Conservation (phyloP, 768 basidiomycete species). For the Cyclocybe cylindracea region DNA sequence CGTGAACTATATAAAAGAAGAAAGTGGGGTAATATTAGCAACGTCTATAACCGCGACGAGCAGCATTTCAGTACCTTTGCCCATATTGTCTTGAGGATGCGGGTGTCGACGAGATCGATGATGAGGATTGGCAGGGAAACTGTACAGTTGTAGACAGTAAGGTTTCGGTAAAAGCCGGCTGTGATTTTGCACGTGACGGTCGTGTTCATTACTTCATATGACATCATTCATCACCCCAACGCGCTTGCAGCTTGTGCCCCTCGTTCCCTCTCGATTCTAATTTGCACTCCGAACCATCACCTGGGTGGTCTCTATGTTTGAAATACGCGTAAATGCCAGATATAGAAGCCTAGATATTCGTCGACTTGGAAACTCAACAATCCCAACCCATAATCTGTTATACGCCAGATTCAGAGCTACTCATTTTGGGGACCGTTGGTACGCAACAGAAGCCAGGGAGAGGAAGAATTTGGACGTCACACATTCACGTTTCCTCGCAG, state of each 20-base stretch:
- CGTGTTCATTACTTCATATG: neutral
- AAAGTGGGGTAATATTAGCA: neutral
- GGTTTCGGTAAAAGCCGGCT: conserved; percentile 30
- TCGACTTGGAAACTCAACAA: too few relatives aligned
- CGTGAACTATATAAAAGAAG: conserved; percentile 72
- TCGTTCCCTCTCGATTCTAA: too few relatives aligned
- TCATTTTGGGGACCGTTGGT: neutral
- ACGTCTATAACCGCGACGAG: conserved; percentile 8
- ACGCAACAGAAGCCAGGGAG: neutral
- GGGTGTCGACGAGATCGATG: conserved; percentile 33
- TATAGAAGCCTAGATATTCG: too few relatives aligned
- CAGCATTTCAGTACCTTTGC: conserved; percentile 54
- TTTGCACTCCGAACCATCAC: too few relatives aligned
- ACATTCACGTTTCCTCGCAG: conserved; percentile 46
- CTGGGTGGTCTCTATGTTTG: too few relatives aligned
- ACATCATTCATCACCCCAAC: conserved; percentile 1
- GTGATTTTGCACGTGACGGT: neutral
- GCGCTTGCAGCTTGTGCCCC: neutral
- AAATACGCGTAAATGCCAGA: too few relatives aligned
- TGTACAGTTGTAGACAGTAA: conserved; percentile 44
- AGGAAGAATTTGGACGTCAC: conserved; percentile 34
- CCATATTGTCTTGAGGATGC: conserved; percentile 70
- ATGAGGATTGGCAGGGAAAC: conserved; percentile 28
- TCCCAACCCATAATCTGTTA: too few relatives aligned
- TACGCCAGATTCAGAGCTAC: too few relatives aligned